phyloP scores from a whole-genome alignment of 2,329 filamentous ascomycete genomes.

The Cryoendolithus antarcticus region DNA sequence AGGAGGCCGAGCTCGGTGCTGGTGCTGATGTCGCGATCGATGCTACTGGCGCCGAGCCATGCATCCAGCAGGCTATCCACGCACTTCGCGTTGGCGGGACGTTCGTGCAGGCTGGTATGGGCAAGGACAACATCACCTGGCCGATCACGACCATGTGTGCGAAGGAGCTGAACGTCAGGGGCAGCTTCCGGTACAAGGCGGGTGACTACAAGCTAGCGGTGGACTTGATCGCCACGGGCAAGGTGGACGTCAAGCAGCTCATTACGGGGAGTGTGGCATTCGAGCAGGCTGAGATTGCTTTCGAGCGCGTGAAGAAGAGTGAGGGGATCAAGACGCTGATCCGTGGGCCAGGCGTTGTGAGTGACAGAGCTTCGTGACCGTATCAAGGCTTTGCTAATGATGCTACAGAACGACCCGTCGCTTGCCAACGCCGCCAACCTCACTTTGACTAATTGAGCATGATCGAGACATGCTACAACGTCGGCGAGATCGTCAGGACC shows the following conservation, averaged over 20 bases:
- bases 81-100: slow-evolving; percentile 36
- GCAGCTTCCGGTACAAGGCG: slow-evolving; percentile 78
- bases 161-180: slow-evolving; percentile 78
- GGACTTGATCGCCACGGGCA: slow-evolving; percentile 59
- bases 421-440: too few relatives aligned
- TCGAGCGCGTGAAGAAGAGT: slow-evolving; percentile 72
- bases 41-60: slow-evolving; percentile 35
- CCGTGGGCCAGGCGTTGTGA: slow-evolving; percentile 17
- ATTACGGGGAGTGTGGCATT: slow-evolving; percentile 70
- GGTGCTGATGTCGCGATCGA: slow-evolving; percentile 39
- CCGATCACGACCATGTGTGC: slow-evolving; percentile 82
- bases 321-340: slow-evolving; percentile 59
- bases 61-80: slow-evolving; percentile 38
- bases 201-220: slow-evolving; percentile 82
- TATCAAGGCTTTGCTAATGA: too few relatives aligned
- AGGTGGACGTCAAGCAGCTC: slow-evolving; percentile 63
- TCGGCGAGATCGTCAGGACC: too few relatives aligned
- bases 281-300: slow-evolving; percentile 70
- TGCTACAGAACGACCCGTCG: too few relatives aligned
- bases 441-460: too few relatives aligned
- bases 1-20: slow-evolving; percentile 47
- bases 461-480: too few relatives aligned
- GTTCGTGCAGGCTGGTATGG: slow-evolving; percentile 79
- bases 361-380: too few relatives aligned
- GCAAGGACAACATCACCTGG: slow-evolving; percentile 73